Percentiles rank a stretch among this genome's conserved stretches.
phyloP scores from a whole-genome alignment of 306 rosid species.

The Glycine latifolia region DNA sequence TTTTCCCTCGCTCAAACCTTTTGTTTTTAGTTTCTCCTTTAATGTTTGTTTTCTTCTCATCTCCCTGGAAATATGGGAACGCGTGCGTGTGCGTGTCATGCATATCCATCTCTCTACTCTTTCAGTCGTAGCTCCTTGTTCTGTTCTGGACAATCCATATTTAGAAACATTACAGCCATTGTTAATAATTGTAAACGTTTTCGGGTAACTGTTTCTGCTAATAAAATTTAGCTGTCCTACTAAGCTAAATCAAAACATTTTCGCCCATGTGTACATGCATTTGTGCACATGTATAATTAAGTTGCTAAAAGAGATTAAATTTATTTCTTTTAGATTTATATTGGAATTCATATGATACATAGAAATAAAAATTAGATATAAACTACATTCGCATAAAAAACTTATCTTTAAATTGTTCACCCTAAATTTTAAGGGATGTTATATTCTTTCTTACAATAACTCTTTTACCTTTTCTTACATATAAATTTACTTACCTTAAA shows the following conservation, averaged over 20 bases:
- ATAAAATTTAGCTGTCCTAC: background rate
- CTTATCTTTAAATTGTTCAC: background rate
- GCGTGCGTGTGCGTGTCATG: background rate
- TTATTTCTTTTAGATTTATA: background rate
- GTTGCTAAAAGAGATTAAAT: background rate
- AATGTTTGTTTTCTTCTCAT: background rate
- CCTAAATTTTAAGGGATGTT: no score
- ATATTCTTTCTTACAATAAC: background rate
- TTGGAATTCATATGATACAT: background rate
- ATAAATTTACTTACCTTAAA: background rate
- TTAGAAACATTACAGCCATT: slow-evolving; percentile 16
- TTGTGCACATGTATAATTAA: no score
- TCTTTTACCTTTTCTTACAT: background rate
- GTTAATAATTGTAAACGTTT: background rate
- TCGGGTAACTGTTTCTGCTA: background rate
- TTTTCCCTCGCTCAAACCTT: background rate
- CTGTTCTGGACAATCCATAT: background rate
- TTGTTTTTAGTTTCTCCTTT: background rate
- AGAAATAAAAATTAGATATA: background rate
- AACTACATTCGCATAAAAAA: background rate
- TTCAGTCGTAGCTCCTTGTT: background rate
- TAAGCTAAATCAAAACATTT: background rate
- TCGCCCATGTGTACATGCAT: no score
- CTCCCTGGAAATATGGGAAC: background rate
- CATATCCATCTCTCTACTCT: background rate